Evolutionary conservation across 371 early-diverging fungal species (phyloP).

Genomic region (Rhizomucor pusillus): DNA sequence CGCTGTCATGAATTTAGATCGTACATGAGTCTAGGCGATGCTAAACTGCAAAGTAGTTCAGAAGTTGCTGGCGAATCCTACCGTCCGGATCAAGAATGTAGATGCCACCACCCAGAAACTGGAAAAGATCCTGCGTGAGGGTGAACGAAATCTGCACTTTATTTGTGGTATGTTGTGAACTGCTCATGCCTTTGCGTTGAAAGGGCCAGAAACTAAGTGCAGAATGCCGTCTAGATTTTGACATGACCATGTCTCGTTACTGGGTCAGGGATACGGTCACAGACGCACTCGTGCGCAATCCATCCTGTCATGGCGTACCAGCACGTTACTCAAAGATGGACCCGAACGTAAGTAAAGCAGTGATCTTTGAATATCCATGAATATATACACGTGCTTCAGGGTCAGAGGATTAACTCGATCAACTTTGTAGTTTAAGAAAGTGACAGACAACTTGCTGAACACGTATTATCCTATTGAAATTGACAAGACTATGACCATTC

Average conservation of each 20-base stretch:
- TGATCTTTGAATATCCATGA: neutral
- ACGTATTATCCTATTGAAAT: constrained; percentile 79
- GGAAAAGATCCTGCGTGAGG: constrained; percentile 47
- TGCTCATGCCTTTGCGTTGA: neutral
- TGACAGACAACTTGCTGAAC: constrained; percentile 45
- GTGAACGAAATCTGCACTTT: constrained; percentile 49
- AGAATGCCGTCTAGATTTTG: constrained; percentile 53
- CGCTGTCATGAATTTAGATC: too few species aligned
- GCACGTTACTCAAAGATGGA: constrained; percentile 41
- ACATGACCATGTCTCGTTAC: constrained; percentile 74
- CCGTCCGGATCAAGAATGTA: constrained; percentile 36
- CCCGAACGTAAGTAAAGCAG: constrained; percentile 28
- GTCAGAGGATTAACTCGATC: neutral
- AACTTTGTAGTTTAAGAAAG: constrained; percentile 38
- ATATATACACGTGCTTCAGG: neutral
- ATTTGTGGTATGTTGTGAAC: constrained; percentile 47
- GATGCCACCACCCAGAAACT: constrained; percentile 37
- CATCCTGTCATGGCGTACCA: constrained; percentile 63
- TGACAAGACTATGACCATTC: constrained; percentile 39
- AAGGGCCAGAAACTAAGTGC: neutral
- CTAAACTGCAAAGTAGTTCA: constrained; percentile 21
- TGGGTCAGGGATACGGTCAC: constrained; percentile 53
- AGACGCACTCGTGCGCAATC: constrained; percentile 47
- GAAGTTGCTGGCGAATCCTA: constrained; percentile 27
- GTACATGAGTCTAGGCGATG: too few species aligned